Conservation (phyloP, 176 grass and related monocot species). For the Paspalum vaginatum region DNA sequence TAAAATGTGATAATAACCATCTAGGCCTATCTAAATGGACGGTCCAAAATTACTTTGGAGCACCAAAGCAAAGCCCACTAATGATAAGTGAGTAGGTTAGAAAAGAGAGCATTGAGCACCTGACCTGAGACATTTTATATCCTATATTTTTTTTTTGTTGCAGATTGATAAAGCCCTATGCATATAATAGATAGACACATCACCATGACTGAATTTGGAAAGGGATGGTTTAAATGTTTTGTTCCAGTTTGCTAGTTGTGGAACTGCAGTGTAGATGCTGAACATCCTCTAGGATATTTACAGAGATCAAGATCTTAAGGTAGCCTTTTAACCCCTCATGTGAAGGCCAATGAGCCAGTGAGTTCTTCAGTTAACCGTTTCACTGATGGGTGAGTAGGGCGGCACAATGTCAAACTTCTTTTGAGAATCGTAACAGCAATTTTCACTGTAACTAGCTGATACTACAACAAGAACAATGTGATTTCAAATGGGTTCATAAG, state of each 20-base stretch:
- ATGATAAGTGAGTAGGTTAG: neutral
- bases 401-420: neutral
- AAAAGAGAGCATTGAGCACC: neutral
- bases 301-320: neutral
- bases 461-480: neutral
- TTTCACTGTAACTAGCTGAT: neutral
- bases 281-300: neutral
- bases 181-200: neutral
- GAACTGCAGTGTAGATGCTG: neutral
- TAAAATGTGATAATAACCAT: no score
- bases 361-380: neutral
- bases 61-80: no score
- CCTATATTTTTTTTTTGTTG: neutral
- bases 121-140: neutral
- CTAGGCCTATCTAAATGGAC: no score
- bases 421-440: neutral
- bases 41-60: no score
- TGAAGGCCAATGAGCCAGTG: neutral
- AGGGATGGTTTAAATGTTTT: neutral
- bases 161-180: neutral
- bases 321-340: neutral
- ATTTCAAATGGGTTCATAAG: neutral
- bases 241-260: neutral
- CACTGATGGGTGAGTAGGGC: no score
- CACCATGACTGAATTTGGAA: neutral